These are phyloP conservation scores for Apophysomyces variabilis DNA, from an alignment of 371 early-diverging fungal genomes.

Conservation along the genomic window DNA sequence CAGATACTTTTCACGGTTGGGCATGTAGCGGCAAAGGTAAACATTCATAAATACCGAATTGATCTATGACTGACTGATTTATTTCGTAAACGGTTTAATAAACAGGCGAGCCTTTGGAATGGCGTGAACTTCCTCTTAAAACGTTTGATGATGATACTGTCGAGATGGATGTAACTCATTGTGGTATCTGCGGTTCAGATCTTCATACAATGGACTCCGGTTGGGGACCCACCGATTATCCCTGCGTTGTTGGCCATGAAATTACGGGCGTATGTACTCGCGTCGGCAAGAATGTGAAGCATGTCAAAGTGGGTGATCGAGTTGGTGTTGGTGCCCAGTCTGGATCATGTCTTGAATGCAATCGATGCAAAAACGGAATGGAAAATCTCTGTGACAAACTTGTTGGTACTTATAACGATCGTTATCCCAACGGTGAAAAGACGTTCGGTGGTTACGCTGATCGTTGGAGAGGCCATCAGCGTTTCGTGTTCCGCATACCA, in stretches of 20 bases:
- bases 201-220: conserved; percentile 56
- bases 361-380: conserved; percentile 27
- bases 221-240: conserved; percentile 19
- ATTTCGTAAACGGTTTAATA: too few relatives aligned
- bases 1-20: too few relatives aligned
- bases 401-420: conserved; percentile 37
- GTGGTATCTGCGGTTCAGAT: conserved; percentile 56
- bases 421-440: conserved; percentile 59
- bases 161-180: conserved; percentile 50
- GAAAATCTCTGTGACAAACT: conserved; percentile 29
- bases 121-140: conserved; percentile 15
- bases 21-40: too few relatives aligned
- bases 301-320: conserved; percentile 66
- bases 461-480: conserved; percentile 59
- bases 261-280: conserved; percentile 44
- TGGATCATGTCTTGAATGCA: conserved; percentile 45
- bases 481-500: conserved; percentile 67
- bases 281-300: conserved; percentile 55
- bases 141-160: conserved; percentile 47
- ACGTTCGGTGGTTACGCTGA: conserved; percentile 75
- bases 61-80: too few relatives aligned
- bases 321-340: conserved; percentile 76
- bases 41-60: too few relatives aligned
- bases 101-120: conserved; percentile 22
- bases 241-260: conserved; percentile 14